Evolutionary conservation across 441 rosid genomes (phyloP), one percentile per base, ranked within the genome.

Genomic region (Corymbia citriodora): DNA sequence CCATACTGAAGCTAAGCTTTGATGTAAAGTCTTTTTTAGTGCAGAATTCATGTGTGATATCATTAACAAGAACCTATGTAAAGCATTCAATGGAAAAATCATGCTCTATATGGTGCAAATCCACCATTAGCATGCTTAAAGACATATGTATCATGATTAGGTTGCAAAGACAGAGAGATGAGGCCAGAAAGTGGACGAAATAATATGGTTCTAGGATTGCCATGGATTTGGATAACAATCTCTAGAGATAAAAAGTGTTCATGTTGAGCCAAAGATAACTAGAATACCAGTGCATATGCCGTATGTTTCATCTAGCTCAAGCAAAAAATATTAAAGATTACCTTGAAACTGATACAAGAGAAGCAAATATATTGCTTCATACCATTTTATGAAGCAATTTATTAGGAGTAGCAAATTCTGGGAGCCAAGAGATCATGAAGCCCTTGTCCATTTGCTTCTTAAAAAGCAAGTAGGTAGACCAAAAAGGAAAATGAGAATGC

Each of bases 121-220:
- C 49, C 36, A 72, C 45, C 4, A 72, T 72, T 40, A 10, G 4
- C 14, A 72, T 19, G 45, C 82, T 19, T 36, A 49, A 72, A 2
- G 11, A 19, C 82, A 33, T 25, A 59, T 0, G 12, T 19, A 49
- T 72, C 13, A 72, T 72, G 23, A 36, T 13, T 5, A 36, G 27
- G 15, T 1, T 10, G 1, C 14, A 72, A 36, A 23, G 49, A 72
- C 2, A 72, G 16, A 72, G 82, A 72, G 4, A 36, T 18, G 49
- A 72, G 4, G 49, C 27, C 4, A 0, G 1, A 72, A 72, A 19
- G 29, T 36, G 1, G 8, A 72, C 0, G 19, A 36, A 0, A 10
- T 21, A 36, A 4, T 72, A 49, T 19, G 27, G 16, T 36, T 11
- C 1, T 72, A 36, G 27, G 14, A 72, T 36, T 72, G 13, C 15